These are phyloP conservation scores for Akanthomyces lecanii DNA, from an alignment of 2,329 filamentous ascomycete species.

Conservation along the genomic window DNA sequence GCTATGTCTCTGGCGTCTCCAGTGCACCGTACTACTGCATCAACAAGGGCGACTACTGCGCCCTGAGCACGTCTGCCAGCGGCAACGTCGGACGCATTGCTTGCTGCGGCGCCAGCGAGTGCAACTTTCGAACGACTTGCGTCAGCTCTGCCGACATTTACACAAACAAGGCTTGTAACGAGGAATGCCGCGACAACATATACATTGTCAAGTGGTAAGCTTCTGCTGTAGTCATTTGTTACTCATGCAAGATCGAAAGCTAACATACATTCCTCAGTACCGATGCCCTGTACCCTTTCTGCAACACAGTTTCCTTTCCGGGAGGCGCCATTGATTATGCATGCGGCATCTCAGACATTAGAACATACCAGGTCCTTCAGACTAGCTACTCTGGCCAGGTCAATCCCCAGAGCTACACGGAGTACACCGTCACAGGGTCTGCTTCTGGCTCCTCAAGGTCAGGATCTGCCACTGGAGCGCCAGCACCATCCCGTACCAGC, in stretches of 20 bases:
- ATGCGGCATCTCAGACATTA: constrained; percentile 34
- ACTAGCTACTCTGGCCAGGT: constrained; percentile 41
- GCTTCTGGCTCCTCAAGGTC: background rate
- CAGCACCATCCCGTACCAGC: background rate
- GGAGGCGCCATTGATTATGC: constrained; percentile 41
- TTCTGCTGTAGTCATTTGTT: background rate
- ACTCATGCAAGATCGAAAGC: constrained; percentile 7
- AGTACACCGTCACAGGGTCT: constrained; percentile 21
- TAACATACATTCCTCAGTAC: constrained; percentile 32
- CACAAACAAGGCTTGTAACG: constrained; percentile 35
- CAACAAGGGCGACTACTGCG: constrained; percentile 31
- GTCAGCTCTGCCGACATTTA: constrained; percentile 35
- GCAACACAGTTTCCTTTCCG: constrained; percentile 42
- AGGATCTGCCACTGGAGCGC: background rate
- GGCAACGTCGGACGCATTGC: constrained; percentile 34
- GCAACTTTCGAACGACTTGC: constrained; percentile 35
- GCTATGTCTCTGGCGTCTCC: constrained; percentile 40
- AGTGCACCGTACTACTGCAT: constrained; percentile 39
- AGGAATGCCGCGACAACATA: constrained; percentile 37
- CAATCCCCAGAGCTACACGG: constrained; percentile 27
- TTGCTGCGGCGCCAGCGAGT: constrained; percentile 37
- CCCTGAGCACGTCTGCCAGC: constrained; percentile 34
- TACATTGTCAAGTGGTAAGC: constrained; percentile 45
- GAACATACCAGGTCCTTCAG: constrained; percentile 31
- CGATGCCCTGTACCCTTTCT: constrained; percentile 33